phyloP scores from a whole-genome alignment of 306 rosid genomes.

The Ceratonia siliqua region DNA sequence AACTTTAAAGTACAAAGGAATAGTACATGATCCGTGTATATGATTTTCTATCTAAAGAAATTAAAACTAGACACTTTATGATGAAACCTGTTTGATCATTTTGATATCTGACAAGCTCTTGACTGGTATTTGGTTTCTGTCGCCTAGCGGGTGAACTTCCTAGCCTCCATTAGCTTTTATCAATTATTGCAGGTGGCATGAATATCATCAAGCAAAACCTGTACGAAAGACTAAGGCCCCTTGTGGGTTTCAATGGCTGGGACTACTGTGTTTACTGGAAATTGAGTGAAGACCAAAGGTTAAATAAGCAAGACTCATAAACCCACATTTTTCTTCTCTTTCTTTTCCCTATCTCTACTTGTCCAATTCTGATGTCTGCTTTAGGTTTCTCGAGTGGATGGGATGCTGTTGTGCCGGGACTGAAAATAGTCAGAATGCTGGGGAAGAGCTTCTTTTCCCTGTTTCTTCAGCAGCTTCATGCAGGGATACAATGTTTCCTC shows the following conservation, averaged over 20 bases:
- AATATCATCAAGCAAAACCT: constrained; percentile 55
- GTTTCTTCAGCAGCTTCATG: constrained; percentile 62
- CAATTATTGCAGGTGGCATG: constrained; percentile 54
- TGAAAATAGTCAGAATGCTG: constrained; percentile 52
- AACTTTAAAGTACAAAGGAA: constrained; percentile 23
- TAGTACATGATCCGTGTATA: constrained; percentile 14
- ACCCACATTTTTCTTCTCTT: not conserved
- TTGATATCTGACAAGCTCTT: constrained; percentile 37
- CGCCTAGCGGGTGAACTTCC: constrained; percentile 20
- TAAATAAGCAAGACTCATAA: not conserved
- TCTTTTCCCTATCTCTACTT: not conserved
- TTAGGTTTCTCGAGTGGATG: constrained; percentile 77
- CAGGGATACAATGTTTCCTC: constrained; percentile 69
- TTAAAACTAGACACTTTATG: not conserved
- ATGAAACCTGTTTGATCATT: constrained; percentile 8
- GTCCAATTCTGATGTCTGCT: constrained; percentile 26
- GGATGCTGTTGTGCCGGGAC: constrained; percentile 87
- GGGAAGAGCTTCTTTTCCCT: constrained; percentile 63
- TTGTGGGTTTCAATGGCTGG: constrained; percentile 79
- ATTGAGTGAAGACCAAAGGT: constrained; percentile 88
- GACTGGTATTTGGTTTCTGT: constrained; percentile 31
- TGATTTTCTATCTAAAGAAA: not conserved
- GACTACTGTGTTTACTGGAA: constrained; percentile 83
- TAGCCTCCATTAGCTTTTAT: constrained; percentile 24
- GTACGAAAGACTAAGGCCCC: constrained; percentile 73